These are phyloP conservation scores for Xylariaceae sp. DNA, from an alignment of 2,329 filamentous ascomycete genomes.

Conservation along the genomic window DNA sequence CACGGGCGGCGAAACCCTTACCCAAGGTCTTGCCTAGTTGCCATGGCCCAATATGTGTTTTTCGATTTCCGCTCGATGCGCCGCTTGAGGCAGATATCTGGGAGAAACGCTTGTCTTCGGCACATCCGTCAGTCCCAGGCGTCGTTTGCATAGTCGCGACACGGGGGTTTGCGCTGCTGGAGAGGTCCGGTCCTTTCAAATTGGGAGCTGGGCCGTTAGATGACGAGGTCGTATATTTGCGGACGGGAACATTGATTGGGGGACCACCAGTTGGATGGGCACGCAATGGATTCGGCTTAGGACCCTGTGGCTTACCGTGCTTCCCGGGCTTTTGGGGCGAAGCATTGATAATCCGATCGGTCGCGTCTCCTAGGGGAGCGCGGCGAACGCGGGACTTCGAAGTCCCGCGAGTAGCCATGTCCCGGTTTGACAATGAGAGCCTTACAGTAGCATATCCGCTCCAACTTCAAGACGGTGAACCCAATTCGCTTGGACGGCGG, in stretches of 20 bases:
- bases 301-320: conserved; percentile 4
- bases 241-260: not conserved
- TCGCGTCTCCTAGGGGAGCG: conserved; percentile 32
- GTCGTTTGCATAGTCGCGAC: conserved; percentile 7
- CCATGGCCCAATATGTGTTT: conserved; percentile 89
- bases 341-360: conserved; percentile 28
- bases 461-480: not conserved
- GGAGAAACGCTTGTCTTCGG: conserved; percentile 27
- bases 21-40: conserved; percentile 84
- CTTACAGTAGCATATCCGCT: conserved; percentile 19
- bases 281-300: conserved; percentile 25
- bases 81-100: conserved; percentile 29
- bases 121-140: conserved; percentile 11
- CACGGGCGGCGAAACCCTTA: conserved; percentile 82
- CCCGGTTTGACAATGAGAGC: conserved; percentile 10
- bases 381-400: conserved; percentile 22
- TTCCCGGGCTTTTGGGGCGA: conserved; percentile 22
- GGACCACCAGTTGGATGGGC: conserved; percentile 20
- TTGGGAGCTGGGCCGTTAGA: conserved; percentile 6
- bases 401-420: conserved; percentile 26
- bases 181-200: not conserved
- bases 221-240: conserved; percentile 6
- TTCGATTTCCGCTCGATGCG: conserved; percentile 42
- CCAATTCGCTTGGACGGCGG: not conserved
- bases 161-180: not conserved